Conservation (phyloP, 2,329 filamentous ascomycete species). For the Pestalotiopsis fici region DNA sequence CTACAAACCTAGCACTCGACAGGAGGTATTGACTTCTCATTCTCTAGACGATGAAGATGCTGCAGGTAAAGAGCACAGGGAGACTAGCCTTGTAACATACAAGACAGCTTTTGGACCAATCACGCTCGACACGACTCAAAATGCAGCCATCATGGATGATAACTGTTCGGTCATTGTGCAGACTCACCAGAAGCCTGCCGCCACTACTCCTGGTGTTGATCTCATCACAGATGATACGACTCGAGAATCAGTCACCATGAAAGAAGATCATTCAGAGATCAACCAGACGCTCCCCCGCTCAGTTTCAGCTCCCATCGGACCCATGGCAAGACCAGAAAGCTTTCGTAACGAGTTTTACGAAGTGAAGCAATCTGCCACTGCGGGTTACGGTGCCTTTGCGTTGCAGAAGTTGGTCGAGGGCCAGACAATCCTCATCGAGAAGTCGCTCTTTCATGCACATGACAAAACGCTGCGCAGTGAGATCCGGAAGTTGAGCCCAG, state of each 20-base stretch:
- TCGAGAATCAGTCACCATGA: neutral
- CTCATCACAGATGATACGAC: neutral
- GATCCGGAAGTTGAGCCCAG: conserved; percentile 34
- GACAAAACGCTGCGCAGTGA: conserved; percentile 29
- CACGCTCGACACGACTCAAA: neutral
- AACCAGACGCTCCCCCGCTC: neutral
- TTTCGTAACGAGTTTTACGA: conserved; percentile 40
- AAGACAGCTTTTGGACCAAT: neutral
- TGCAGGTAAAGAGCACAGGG: neutral
- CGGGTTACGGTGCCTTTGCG: conserved; percentile 51
- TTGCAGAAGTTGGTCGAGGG: conserved; percentile 33
- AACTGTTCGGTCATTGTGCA: neutral
- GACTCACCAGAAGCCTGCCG: too few species aligned
- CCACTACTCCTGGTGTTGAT: too few species aligned
- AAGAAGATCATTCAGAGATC: neutral
- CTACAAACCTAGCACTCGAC: neutral
- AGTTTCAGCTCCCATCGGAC: neutral
- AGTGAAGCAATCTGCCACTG: conserved; percentile 39
- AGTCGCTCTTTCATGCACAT: conserved; percentile 38
- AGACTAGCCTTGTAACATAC: neutral
- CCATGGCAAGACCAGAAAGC: conserved; percentile 8
- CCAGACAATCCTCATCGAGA: conserved; percentile 46
- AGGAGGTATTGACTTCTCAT: neutral
- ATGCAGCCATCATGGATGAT: neutral
- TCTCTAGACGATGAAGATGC: neutral